Evolutionary conservation across 192 early-diverging fungal genomes (phyloP), one percentile per base, ranked within the genome.

Genomic region (Rhizoclosmatium globosum): DNA sequence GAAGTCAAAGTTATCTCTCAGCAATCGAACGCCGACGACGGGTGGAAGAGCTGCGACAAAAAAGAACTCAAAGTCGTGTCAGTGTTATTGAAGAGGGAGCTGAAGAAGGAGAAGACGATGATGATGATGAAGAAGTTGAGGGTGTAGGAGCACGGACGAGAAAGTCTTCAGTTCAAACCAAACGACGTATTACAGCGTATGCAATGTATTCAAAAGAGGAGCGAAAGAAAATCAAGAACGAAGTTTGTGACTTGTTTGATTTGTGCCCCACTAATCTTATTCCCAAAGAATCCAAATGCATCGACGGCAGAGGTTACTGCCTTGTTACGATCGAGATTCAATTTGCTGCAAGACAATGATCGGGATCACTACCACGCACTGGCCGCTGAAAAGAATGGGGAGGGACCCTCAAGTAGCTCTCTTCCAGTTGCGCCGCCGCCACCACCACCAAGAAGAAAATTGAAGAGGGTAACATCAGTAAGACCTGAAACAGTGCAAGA

Each of bases 161-260:
- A 57, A 57, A 57, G 56, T 15, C 56, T 17, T 21, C 56, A 57
- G 56, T 17, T 21, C 21, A 64, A 64, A 1, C 21, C 21, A 64
- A 72, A 23, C 47, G 70, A 15, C 70, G 70, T 15, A 48, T 72
- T 6, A 72, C 70, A 23, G 70, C 70, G 17, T 72, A 72, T 57
- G 70, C 48, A 21, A 9, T 72, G 7, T 72, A 41, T 43, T n/a
- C 70, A 23, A 72, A 72, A 58, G 6, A 15, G 38, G 70, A 72
- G 38, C 47, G 53, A 11, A 23, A 31, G 42, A 57, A 50, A 38
- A 57, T 72, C 31, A 72, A 72, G 50, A 72, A 6, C 19, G 48
- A 72, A 41, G 70, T 72, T 46, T 47, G 47, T 46, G 67, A 6
- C 45, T 68, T 7, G 15, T 4, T 21, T 47, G 38, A 9, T 39